Percentiles rank a stretch among this genome's conserved stretches.
Conservation (phyloP, 2,329 filamentous ascomycete species). For the Exophiala lecanii-corni region DNA sequence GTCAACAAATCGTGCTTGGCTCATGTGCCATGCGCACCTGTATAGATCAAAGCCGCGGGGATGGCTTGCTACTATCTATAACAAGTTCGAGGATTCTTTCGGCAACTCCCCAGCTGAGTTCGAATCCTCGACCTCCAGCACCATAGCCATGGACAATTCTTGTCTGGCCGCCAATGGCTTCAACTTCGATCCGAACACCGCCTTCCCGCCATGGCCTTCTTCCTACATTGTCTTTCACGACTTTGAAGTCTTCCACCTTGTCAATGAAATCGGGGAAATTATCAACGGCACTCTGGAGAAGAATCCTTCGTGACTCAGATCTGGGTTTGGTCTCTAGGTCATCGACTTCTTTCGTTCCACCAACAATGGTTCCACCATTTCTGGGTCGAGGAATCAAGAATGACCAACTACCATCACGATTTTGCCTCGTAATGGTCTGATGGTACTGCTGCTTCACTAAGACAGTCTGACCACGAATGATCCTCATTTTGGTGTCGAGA, state of each 20-base stretch:
- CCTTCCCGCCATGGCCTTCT: conserved; percentile 42
- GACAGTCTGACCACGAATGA: conserved; percentile 45
- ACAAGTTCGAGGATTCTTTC: conserved; percentile 23
- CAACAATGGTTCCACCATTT: conserved; percentile 60
- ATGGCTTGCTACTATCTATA: neutral
- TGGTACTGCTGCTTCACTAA: conserved; percentile 43
- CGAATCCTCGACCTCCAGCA: conserved; percentile 57
- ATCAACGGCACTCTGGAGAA: conserved; percentile 44
- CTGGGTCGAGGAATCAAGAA: conserved; percentile 60
- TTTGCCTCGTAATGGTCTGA: conserved; percentile 55
- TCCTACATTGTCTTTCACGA: conserved; percentile 45
- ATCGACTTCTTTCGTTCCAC: conserved; percentile 59
- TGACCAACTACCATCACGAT: conserved; percentile 58
- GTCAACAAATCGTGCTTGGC: conserved; percentile 13
- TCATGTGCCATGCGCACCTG: neutral
- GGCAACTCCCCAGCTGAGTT: conserved; percentile 58
- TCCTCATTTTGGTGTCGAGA: conserved; percentile 38
- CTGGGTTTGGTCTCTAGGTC: conserved; percentile 53
- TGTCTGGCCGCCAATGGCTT: conserved; percentile 31
- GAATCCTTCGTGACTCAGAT: conserved; percentile 40
- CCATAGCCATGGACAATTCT: conserved; percentile 55
- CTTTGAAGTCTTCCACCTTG: conserved; percentile 35
- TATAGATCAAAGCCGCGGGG: neutral
- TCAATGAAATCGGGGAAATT: conserved; percentile 39
- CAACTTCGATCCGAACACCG: conserved; percentile 51